Percentiles rank a stretch among this genome's conserved stretches.
These are phyloP conservation scores for Cicer cuneatum DNA, from an alignment of 306 rosid species.

Conservation along the genomic window DNA sequence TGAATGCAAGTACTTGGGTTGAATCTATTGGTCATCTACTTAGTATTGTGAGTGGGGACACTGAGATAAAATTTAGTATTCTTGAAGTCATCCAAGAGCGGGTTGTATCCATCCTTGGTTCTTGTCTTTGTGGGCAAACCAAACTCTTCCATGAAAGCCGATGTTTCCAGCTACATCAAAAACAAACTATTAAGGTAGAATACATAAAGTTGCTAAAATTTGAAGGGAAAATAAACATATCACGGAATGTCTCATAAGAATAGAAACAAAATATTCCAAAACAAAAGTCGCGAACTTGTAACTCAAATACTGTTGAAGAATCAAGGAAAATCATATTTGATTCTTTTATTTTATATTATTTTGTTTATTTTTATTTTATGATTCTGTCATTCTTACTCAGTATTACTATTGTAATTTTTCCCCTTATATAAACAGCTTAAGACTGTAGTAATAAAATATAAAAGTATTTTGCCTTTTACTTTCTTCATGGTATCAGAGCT, in stretches of 20 bases:
- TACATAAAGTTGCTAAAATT: neutral
- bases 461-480: too few species aligned
- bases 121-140: slow-evolving; percentile 88
- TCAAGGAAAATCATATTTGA: too few species aligned
- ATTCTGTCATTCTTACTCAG: too few species aligned
- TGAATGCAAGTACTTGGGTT: slow-evolving; percentile 31
- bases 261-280: slow-evolving; percentile 23
- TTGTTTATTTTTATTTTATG: too few species aligned
- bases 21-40: slow-evolving; percentile 48
- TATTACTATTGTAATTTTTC: too few species aligned
- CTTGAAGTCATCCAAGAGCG: slow-evolving; percentile 91
- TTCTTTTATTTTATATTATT: too few species aligned
- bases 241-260: slow-evolving; percentile 2
- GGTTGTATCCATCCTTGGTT: slow-evolving; percentile 93
- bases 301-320: neutral
- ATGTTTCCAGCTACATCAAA: slow-evolving; percentile 77
- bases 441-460: too few species aligned
- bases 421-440: too few species aligned
- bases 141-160: slow-evolving; percentile 98
- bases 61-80: slow-evolving; percentile 89
- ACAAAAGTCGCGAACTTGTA: neutral
- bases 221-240: slow-evolving; percentile 3
- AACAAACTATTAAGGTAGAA: slow-evolving; percentile 31
- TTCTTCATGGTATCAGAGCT: too few species aligned
- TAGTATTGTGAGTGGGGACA: slow-evolving; percentile 83